Evolutionary conservation across 495 filamentous ascomycete genomes (phyloP).

Genomic region (Tuber borchii): DNA sequence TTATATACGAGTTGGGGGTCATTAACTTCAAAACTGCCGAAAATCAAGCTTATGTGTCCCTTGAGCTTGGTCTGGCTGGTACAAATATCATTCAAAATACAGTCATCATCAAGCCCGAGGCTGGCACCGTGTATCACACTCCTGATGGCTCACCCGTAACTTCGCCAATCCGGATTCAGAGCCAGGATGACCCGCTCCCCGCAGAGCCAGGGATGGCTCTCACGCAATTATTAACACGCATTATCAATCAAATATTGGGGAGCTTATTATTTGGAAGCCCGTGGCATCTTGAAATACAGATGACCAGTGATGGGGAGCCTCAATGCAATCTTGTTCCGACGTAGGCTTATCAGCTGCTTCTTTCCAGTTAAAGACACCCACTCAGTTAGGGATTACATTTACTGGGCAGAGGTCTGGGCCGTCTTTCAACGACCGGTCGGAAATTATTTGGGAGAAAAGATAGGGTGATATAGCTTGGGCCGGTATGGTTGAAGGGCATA

Average conservation of each 20-base stretch:
- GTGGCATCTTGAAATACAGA: slow-evolving; percentile 28
- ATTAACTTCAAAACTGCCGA: not conserved
- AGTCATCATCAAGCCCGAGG: slow-evolving; percentile 18
- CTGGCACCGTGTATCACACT: slow-evolving; percentile 2
- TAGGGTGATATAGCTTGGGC: slow-evolving; percentile 16
- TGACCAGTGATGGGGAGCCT: slow-evolving; percentile 3
- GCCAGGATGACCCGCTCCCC: not conserved
- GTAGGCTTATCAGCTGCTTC: slow-evolving; percentile 24
- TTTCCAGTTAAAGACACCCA: slow-evolving; percentile 18
- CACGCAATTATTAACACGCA: not conserved
- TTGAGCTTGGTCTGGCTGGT: not conserved
- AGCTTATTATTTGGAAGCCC: slow-evolving; percentile 23
- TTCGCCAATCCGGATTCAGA: not conserved
- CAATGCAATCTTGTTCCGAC: slow-evolving; percentile 16
- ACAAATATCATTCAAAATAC: slow-evolving; percentile 10
- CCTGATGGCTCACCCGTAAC: not conserved
- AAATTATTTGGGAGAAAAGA: slow-evolving; percentile 18
- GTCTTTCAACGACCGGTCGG: slow-evolving; percentile 5
- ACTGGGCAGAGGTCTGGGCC: slow-evolving; percentile 1
- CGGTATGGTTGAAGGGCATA: slow-evolving; percentile 21
- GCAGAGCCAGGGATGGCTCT: not conserved
- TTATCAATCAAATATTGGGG: slow-evolving; percentile 1
- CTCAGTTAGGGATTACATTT: slow-evolving; percentile 15
- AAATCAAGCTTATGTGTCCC: not conserved
- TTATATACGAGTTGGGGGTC: not conserved